These are phyloP conservation scores for Boletellus ananas DNA, from an alignment of 768 basidiomycete genomes.

Conservation along the genomic window DNA sequence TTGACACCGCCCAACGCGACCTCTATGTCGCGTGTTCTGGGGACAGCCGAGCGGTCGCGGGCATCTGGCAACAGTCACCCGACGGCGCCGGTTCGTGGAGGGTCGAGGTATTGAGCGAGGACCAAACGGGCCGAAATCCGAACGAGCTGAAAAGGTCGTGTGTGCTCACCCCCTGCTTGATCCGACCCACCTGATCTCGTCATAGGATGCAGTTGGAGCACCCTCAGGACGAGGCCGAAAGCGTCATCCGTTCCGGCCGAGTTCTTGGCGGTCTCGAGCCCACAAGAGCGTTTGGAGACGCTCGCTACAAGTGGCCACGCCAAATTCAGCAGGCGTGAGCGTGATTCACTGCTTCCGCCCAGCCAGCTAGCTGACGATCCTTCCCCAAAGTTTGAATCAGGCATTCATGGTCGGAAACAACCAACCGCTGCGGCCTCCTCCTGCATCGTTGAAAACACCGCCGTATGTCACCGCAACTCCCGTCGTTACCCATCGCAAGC, in stretches of 20 bases:
- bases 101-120: slow-evolving; percentile 91
- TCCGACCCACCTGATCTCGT: not conserved
- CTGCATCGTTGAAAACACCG: slow-evolving; percentile 71
- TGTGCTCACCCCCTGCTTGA: not conserved
- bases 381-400: slow-evolving; percentile 46
- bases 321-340: slow-evolving; percentile 68
- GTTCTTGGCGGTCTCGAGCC: slow-evolving; percentile 88
- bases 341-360: not conserved
- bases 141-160: slow-evolving; percentile 77
- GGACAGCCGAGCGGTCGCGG: slow-evolving; percentile 94
- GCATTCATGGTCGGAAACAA: slow-evolving; percentile 66
- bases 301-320: slow-evolving; percentile 83
- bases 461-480: slow-evolving; percentile 90
- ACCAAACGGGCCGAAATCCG: slow-evolving; percentile 91
- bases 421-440: slow-evolving; percentile 54
- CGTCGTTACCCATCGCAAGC: slow-evolving; percentile 73
- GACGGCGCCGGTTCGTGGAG: slow-evolving; percentile 78
- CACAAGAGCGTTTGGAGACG: slow-evolving; percentile 82
- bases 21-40: slow-evolving; percentile 91
- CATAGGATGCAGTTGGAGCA: slow-evolving; percentile 78
- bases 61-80: slow-evolving; percentile 72
- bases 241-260: slow-evolving; percentile 76
- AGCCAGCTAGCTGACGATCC: not conserved
- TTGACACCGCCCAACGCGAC: slow-evolving; percentile 80
- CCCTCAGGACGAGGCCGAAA: slow-evolving; percentile 65